These are phyloP conservation scores for Termitomyces sp. DNA, from an alignment of 768 basidiomycete species.

Conservation along the genomic window DNA sequence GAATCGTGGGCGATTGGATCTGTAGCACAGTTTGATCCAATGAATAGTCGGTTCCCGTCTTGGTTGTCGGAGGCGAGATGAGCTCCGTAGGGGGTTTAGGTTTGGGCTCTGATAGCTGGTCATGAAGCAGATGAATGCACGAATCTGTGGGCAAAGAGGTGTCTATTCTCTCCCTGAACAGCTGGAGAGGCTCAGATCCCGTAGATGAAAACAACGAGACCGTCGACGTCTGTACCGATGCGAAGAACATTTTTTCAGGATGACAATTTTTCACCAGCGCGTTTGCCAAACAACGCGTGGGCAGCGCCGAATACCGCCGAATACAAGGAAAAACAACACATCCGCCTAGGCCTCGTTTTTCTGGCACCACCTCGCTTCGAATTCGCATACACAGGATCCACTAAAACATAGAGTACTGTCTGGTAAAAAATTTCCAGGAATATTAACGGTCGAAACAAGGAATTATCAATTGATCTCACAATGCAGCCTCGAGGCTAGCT, in stretches of 20 bases:
- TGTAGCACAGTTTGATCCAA: constrained; percentile 72
- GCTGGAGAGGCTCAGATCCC: constrained; percentile 51
- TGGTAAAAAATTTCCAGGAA: no score
- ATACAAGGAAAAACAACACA: background rate
- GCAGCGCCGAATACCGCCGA: background rate
- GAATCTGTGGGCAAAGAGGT: constrained; percentile 55
- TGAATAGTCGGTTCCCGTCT: constrained; percentile 23
- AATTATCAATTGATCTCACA: no score
- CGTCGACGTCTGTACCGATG: constrained; percentile 54
- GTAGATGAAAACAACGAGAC: constrained; percentile 80
- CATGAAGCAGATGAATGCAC: constrained; percentile 59
- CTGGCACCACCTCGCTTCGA: background rate
- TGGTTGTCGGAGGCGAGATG: constrained; percentile 37
- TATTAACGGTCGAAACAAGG: background rate
- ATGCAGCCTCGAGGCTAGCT: background rate
- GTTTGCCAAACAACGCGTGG: background rate
- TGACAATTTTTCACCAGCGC: background rate
- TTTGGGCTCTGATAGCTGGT: constrained; percentile 46
- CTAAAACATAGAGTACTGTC: background rate
- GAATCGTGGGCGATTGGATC: constrained; percentile 72
- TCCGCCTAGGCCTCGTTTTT: background rate
- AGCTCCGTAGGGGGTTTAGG: constrained; percentile 44
- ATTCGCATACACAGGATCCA: background rate
- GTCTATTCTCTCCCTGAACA: constrained; percentile 51
- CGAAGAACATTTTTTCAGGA: constrained; percentile 43